Conservation (phyloP, 2,329 filamentous ascomycete species). For the Fusarium xyrophilum region DNA sequence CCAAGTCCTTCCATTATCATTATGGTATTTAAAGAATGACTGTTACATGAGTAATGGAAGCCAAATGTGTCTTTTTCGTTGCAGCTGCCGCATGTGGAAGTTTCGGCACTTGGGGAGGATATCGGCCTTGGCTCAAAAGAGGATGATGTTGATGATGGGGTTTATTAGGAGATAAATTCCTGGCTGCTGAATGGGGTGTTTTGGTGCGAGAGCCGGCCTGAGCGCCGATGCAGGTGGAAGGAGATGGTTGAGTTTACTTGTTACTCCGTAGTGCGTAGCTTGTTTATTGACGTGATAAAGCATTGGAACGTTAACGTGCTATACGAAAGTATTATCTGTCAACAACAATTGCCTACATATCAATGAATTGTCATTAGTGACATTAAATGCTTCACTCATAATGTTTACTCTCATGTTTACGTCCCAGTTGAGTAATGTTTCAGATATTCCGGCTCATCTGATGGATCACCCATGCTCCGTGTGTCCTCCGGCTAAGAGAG, state of each 20-base stretch:
- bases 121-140: conserved; percentile 7
- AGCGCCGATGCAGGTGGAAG: conserved; percentile 16
- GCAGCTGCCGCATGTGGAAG: conserved; percentile 15
- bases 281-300: neutral
- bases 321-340: neutral
- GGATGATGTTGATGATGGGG: neutral
- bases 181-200: conserved; percentile 3
- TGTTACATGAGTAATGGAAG: neutral
- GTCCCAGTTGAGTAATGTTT: neutral
- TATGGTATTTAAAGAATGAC: neutral
- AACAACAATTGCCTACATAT: neutral
- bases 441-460: neutral
- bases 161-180: neutral
- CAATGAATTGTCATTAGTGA: neutral
- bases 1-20: neutral
- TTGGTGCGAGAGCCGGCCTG: neutral
- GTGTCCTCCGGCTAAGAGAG: conserved; percentile 16
- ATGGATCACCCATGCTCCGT: conserved; percentile 4
- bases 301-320: neutral
- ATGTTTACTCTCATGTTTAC: neutral
- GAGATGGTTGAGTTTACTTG: conserved; percentile 3
- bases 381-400: neutral
- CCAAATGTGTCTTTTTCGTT: conserved; percentile 9
- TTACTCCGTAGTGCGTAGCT: neutral
- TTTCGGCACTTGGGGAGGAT: conserved; percentile 10